A percentile compares a stretch with the other conserved stretches of the same genome.
Evolutionary conservation across 1,284 basidiomycete species (phyloP).

Genomic region (Coniferiporia sulphurascens): DNA sequence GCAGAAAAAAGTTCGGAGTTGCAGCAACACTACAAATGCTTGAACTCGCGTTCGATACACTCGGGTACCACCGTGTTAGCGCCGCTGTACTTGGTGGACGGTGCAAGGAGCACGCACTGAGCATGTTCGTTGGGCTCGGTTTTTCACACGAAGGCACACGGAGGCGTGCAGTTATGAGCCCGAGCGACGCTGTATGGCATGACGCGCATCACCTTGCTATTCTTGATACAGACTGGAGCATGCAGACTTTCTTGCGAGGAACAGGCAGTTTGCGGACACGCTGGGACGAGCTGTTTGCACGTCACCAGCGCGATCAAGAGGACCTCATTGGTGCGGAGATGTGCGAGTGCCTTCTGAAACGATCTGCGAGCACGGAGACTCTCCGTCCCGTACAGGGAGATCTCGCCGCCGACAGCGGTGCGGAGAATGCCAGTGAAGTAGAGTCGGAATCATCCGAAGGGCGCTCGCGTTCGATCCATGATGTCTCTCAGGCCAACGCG

Average conservation of each 20-base stretch:
- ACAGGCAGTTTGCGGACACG: constrained; percentile 5
- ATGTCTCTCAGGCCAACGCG: background rate
- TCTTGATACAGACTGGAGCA: constrained; percentile 21
- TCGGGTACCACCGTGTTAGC: constrained; percentile 18
- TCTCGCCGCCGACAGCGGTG: background rate
- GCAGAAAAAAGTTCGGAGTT: constrained; percentile 6
- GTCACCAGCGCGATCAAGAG: constrained; percentile 21
- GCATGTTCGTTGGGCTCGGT: constrained; percentile 17
- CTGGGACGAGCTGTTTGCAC: constrained; percentile 22
- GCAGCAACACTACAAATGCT: constrained; percentile 20
- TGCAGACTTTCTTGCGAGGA: background rate
- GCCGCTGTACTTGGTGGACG: constrained; percentile 16
- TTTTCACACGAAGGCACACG: constrained; percentile 20
- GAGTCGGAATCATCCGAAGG: background rate
- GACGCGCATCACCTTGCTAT: constrained; percentile 18
- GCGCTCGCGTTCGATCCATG: background rate
- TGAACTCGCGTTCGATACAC: constrained; percentile 16
- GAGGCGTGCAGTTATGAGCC: constrained; percentile 12
- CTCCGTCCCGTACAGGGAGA: constrained; percentile 5
- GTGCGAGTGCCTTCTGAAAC: background rate
- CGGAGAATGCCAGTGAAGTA: background rate
- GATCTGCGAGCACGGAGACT: constrained; percentile 14
- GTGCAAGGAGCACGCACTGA: constrained; percentile 4
- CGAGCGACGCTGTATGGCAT: constrained; percentile 14
- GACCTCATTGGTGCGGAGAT: constrained; percentile 18